These are phyloP conservation scores for Aspergillus melleus DNA, from an alignment of 2,329 filamentous ascomycete genomes.

Conservation along the genomic window DNA sequence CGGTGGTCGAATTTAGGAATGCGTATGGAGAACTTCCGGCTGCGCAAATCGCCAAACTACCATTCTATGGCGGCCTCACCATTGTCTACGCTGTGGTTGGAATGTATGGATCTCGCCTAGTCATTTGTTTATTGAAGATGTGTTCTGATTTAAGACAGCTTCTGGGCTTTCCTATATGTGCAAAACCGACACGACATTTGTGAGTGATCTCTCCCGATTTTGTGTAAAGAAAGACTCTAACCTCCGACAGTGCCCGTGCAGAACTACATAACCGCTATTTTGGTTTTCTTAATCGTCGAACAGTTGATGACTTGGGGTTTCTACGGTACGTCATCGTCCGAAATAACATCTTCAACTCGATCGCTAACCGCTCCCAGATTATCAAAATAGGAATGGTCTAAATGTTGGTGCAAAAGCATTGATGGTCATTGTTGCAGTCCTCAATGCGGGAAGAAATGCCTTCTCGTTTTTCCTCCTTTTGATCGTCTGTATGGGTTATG, in stretches of 20 bases:
- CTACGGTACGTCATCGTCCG: conserved; percentile 66
- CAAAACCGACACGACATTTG: conserved; percentile 90
- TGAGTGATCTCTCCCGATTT: conserved; percentile 42
- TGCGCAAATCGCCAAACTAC: conserved; percentile 93
- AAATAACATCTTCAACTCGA: too few relatives aligned
- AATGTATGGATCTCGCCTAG: conserved; percentile 50
- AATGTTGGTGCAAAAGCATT: conserved; percentile 81
- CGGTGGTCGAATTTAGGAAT: conserved; percentile 88
- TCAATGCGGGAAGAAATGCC: conserved; percentile 92
- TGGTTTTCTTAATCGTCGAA: conserved; percentile 90
- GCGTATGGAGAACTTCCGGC: conserved; percentile 94
- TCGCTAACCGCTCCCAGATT: conserved; percentile 67
- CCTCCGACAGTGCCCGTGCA: conserved; percentile 75
- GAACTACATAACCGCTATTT: conserved; percentile 97
- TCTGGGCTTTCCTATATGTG: conserved; percentile 94
- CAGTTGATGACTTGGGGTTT: conserved; percentile 99
- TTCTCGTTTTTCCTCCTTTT: conserved; percentile 98
- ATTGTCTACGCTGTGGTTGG: conserved; percentile 89
- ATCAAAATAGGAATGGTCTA: conserved; percentile 84
- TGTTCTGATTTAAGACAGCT: conserved; percentile 49
- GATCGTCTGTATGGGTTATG: conserved; percentile 99
- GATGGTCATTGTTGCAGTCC: conserved; percentile 84
- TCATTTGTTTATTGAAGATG: not conserved
- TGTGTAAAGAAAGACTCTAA: not conserved
- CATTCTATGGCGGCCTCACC: conserved; percentile 92